Base-by-base conservation (phyloP, 2,329 filamentous ascomycete genomes). In the Trichoderma sp. region DNA sequence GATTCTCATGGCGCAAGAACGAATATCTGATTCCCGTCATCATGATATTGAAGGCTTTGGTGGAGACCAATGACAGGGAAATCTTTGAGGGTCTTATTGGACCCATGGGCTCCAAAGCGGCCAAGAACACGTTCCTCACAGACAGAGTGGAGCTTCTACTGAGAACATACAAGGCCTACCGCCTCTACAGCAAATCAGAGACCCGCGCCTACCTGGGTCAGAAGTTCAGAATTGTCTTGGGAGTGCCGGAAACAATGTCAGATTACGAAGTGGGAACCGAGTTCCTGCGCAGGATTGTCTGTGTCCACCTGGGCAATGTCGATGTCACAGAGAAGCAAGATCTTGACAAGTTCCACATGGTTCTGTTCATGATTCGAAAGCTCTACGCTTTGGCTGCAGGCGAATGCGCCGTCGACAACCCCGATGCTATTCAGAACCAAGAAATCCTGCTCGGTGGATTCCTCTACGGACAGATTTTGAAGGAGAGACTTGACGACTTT, bases 1-100 rank as follows among this genome's bases (percentile, higher is more conserved):
- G 96, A 68, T 99, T 99, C 81, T 97, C 95, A 7, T 99, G 95
- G 95, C 87, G 94, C 73, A 99, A 99, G 82, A 93, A 94, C 74
- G 96, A 99, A 80, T 99, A 93, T 76, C 87, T 99, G n/a, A 87
- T 99, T 2, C 96, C 96, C 1, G 92, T 94, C 70, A 90, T 97
- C 86, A 98, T 99, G 95, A 89, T 99, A 39, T 82, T 99, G 72
- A 99, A 98, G 83, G 95, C 96, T 1, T 83, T 99, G 60, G 87
- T 96, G 2, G 95, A 99, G 79, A 99, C 96, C 18, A 99, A 97
- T 77, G 96, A 99, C 77, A 89, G 93, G 68, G 94, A 97, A 77
- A 96, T 99, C 55, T 98, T 96, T 70, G 94, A 98, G 80, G 92
- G 91, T n/a, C 82, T 99, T 63, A 90, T 98, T 58, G 95, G 95